These are phyloP conservation scores for Sonneratia alba DNA, from an alignment of 345 rosid species.

Conservation along the genomic window DNA sequence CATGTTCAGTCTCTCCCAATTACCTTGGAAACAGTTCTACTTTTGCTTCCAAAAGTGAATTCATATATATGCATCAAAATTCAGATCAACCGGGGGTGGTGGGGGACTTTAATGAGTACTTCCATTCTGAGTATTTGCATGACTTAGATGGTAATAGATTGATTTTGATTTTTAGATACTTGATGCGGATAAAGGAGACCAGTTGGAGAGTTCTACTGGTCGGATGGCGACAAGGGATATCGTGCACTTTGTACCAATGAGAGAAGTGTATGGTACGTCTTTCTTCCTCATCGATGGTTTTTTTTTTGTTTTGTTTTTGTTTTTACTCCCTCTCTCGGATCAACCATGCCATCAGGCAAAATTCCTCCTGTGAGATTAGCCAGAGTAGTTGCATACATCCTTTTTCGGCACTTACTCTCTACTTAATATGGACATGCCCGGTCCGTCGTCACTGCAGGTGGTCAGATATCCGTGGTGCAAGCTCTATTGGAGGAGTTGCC, in stretches of 20 bases:
- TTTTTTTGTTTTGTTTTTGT: too few species aligned
- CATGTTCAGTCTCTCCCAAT: conserved; percentile 11
- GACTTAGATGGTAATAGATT: not conserved
- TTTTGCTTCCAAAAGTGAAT: not conserved
- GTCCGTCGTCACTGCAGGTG: conserved; percentile 20
- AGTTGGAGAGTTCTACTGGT: conserved; percentile 69
- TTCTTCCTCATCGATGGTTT: not conserved
- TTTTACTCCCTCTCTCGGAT: too few species aligned
- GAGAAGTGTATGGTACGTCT: conserved; percentile 59
- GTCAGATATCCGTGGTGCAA: conserved; percentile 59
- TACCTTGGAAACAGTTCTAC: not conserved
- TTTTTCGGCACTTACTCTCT: too few species aligned
- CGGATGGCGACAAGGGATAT: conserved; percentile 77
- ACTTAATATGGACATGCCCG: too few species aligned
- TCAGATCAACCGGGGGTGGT: too few species aligned
- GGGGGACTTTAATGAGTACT: too few species aligned
- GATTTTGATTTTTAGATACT: conserved; percentile 34
- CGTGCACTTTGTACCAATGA: conserved; percentile 82
- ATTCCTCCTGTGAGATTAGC: not conserved
- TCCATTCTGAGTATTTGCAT: not conserved
- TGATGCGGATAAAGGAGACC: conserved; percentile 69
- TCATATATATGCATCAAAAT: too few species aligned
- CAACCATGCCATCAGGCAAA: not conserved
- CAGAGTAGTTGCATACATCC: too few species aligned
- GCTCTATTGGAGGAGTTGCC: conserved; percentile 79